Conservation (phyloP, 108 stramenopile genomes). For the Nannochloropsis salina region DNA sequence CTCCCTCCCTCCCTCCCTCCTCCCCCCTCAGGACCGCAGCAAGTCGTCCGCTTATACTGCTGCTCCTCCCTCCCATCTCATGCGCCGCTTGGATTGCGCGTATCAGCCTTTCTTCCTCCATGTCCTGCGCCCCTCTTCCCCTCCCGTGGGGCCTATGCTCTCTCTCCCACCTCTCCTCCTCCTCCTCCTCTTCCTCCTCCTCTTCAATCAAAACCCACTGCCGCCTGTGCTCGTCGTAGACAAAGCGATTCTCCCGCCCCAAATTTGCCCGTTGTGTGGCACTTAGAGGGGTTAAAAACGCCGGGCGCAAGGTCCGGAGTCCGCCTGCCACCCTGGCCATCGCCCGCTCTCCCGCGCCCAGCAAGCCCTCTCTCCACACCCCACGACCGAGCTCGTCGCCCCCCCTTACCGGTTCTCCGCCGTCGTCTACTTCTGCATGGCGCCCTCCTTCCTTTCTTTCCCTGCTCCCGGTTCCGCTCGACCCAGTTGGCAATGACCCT, state of each 20-base stretch:
- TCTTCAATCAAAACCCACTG: constrained; percentile 31
- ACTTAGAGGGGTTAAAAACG: neutral
- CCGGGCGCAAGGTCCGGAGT: neutral
- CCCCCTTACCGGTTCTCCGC: neutral
- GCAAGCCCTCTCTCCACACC: constrained; percentile 19
- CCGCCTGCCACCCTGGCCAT: constrained; percentile 25
- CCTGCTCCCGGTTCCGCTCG: neutral
- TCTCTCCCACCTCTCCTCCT: neutral
- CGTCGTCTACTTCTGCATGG: neutral
- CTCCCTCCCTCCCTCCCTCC: neutral
- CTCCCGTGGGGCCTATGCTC: neutral
- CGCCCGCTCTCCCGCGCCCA: constrained; percentile 32
- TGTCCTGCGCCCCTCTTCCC: neutral
- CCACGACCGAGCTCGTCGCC: neutral
- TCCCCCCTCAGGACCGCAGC: neutral
- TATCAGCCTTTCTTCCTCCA: neutral
- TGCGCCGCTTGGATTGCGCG: neutral
- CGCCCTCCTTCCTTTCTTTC: neutral
- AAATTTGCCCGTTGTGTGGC: constrained; percentile 14
- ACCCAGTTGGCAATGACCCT: neutral
- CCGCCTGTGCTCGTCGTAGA: constrained; percentile 27
- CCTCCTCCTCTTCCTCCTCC: neutral
- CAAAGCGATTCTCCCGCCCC: constrained; percentile 37
- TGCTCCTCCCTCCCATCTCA: neutral
- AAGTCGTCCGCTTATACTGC: neutral